These are phyloP conservation scores for Pisolithus albus DNA, from an alignment of 768 basidiomycete genomes.

Conservation along the genomic window DNA sequence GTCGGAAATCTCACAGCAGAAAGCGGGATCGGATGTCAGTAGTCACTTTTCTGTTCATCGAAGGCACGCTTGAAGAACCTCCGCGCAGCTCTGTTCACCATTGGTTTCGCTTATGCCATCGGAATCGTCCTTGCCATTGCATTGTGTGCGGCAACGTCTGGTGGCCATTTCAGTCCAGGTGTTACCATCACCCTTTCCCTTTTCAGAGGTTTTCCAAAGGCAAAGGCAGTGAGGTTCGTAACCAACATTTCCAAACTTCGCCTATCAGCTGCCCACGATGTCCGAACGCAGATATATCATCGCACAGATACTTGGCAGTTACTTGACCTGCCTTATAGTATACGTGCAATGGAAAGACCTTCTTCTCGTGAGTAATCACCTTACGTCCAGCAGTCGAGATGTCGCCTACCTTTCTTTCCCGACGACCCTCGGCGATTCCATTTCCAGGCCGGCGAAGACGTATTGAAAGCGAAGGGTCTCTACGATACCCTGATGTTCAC, in stretches of 20 bases:
- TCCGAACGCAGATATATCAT: conserved; percentile 47
- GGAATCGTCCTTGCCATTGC: conserved; percentile 56
- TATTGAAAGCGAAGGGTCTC: conserved; percentile 20
- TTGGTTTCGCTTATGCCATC: conserved; percentile 51
- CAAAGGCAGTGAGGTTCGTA: conserved; percentile 46
- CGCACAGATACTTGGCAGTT: conserved; percentile 60
- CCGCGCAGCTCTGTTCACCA: conserved; percentile 43
- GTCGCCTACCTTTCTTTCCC: conserved; percentile 16
- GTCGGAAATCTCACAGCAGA: conserved; percentile 39
- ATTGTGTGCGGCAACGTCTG: conserved; percentile 47
- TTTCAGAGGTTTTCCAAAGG: conserved; percentile 48
- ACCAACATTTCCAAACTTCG: conserved; percentile 2
- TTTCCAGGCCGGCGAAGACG: conserved; percentile 21
- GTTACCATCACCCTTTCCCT: conserved; percentile 47
- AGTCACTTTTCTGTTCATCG: background rate
- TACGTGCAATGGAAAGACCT: conserved; percentile 57
- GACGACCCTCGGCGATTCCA: conserved; percentile 19
- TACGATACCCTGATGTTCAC: conserved; percentile 31
- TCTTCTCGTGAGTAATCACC: conserved; percentile 34
- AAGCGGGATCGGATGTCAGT: conserved; percentile 45
- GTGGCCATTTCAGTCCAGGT: conserved; percentile 62
- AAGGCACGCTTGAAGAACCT: background rate
- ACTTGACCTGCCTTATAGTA: conserved; percentile 51
- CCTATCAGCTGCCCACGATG: background rate
- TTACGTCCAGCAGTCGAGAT: conserved; percentile 5